A percentile compares a stretch with the other conserved stretches of the same genome.
phyloP scores from a whole-genome alignment of 305 asterid species.

The Lippia alba region DNA sequence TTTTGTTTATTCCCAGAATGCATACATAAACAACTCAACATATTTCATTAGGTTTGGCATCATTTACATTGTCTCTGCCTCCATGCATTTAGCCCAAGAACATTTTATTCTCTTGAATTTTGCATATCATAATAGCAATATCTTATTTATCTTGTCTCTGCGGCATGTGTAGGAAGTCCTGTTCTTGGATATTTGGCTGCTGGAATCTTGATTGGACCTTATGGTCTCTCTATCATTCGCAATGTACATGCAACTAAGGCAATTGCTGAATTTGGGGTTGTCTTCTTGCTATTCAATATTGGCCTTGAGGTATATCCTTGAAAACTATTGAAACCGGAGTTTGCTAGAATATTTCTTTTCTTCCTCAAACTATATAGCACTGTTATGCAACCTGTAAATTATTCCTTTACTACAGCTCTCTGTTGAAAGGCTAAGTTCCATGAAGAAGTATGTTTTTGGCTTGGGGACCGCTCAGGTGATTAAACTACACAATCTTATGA shows the following conservation, averaged over 20 bases:
- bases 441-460: constrained; percentile 99
- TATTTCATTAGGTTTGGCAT: constrained; percentile 22
- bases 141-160: constrained; percentile 35
- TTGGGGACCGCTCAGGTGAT: constrained; percentile 98
- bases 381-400: constrained; percentile 31
- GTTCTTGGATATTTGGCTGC: constrained; percentile 99
- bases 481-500: constrained; percentile 33
- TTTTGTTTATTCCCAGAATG: constrained; percentile 14
- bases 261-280: constrained; percentile 99
- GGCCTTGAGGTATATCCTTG: constrained; percentile 86
- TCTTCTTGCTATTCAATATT: constrained; percentile 95
- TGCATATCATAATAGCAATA: constrained; percentile 26
- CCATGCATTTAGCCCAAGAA: constrained; percentile 14
- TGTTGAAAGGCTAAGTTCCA: constrained; percentile 96
- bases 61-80: background rate
- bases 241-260: constrained; percentile 98
- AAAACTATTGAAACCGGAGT: constrained; percentile 20
- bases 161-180: constrained; percentile 81
- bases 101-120: constrained; percentile 16
- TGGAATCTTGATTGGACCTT: constrained; percentile 99
- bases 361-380: constrained; percentile 32
- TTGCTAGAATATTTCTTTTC: constrained; percentile 16
- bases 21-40: background rate
- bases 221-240: constrained; percentile 96
- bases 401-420: constrained; percentile 74